These are phyloP conservation scores for Cyberlindnera americana DNA, from an alignment of 805 yeast species.

Conservation along the genomic window DNA sequence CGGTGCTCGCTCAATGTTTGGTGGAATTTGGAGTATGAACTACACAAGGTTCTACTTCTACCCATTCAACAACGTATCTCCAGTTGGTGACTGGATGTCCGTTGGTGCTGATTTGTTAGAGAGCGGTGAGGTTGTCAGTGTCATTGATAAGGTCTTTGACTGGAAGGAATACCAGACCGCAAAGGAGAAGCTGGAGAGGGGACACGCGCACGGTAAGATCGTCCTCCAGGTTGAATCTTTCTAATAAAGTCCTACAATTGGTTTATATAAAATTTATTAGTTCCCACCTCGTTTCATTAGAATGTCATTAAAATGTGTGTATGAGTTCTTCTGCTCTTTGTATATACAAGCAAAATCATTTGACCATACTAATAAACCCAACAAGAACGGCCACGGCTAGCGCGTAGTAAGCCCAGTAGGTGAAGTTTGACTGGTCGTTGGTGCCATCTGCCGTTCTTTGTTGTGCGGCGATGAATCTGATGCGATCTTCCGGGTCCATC, in stretches of 20 bases:
- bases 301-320: not conserved
- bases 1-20: constrained; percentile 34
- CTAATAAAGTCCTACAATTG: constrained; percentile 26
- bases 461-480: constrained; percentile 38
- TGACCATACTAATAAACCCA: constrained; percentile 23
- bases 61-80: constrained; percentile 18
- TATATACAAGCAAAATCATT: too few species aligned
- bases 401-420: constrained; percentile 28
- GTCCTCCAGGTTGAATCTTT: constrained; percentile 45
- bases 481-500: constrained; percentile 60
- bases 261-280: too few species aligned
- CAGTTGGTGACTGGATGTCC: constrained; percentile 32
- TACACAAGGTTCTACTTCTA: constrained; percentile 35
- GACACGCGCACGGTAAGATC: constrained; percentile 66
- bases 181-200: constrained; percentile 43
- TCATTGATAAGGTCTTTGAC: constrained; percentile 53
- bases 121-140: constrained; percentile 42
- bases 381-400: constrained; percentile 32
- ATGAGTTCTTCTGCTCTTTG: too few species aligned
- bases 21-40: constrained; percentile 34
- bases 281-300: too few species aligned
- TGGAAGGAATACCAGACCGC: constrained; percentile 59
- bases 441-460: constrained; percentile 5
- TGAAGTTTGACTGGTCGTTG: constrained; percentile 2
- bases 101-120: constrained; percentile 44